These are phyloP conservation scores for Vicia faba DNA, from an alignment of 306 rosid genomes.

Conservation along the genomic window DNA sequence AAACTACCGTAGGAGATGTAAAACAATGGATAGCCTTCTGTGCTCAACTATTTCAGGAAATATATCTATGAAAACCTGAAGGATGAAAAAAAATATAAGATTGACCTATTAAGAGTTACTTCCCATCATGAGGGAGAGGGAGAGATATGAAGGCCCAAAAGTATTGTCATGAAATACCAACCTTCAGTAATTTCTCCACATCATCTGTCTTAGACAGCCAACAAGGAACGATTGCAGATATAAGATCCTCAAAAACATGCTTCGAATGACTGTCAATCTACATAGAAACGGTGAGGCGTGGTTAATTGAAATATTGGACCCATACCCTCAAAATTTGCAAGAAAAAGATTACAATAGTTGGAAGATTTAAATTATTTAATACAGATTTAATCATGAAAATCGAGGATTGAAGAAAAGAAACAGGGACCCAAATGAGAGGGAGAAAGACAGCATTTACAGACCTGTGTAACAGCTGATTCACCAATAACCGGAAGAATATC, in stretches of 20 bases:
- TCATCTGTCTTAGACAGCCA: constrained; percentile 75
- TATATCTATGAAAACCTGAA: constrained; percentile 66
- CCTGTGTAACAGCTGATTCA: constrained; percentile 81
- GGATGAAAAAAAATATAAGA: constrained; percentile 36
- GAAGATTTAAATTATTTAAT: constrained; percentile 19
- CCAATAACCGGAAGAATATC: constrained; percentile 73
- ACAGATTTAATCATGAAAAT: constrained; percentile 13
- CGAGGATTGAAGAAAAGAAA: constrained; percentile 4
- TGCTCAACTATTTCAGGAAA: constrained; percentile 82
- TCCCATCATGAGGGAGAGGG: constrained; percentile 4
- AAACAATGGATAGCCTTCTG: constrained; percentile 65
- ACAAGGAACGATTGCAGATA: constrained; percentile 86
- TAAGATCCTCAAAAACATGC: constrained; percentile 78
- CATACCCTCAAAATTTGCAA: neutral
- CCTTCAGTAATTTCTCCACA: constrained; percentile 71
- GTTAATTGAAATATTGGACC: neutral
- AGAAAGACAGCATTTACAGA: constrained; percentile 36
- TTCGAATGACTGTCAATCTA: constrained; percentile 81
- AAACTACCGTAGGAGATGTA: constrained; percentile 67
- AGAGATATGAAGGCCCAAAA: constrained; percentile 18
- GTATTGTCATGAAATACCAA: constrained; percentile 38
- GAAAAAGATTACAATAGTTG: constrained; percentile 2
- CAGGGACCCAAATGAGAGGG: neutral
- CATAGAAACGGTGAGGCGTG: constrained; percentile 29
- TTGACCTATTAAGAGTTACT: constrained; percentile 25